These are phyloP conservation scores for Boeremia exigua DNA, from an alignment of 2,329 filamentous ascomycete species.

Conservation along the genomic window DNA sequence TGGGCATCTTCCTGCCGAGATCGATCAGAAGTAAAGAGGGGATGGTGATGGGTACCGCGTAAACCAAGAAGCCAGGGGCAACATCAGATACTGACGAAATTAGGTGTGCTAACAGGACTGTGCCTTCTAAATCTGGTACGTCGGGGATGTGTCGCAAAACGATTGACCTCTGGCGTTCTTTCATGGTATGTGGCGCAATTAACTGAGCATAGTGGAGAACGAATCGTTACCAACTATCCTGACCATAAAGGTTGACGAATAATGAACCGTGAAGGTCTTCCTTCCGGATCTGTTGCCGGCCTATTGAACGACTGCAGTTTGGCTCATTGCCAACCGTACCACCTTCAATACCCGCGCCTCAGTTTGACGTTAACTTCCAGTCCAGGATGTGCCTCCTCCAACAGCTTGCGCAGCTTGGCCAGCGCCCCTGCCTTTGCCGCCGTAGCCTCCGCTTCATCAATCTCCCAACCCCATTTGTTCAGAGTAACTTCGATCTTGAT, in stretches of 20 bases:
- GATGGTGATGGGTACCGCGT: slow-evolving; percentile 10
- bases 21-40: slow-evolving; percentile 7
- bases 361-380: neutral
- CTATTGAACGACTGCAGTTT: neutral
- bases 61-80: neutral
- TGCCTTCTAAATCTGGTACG: neutral
- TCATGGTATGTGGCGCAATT: too few species aligned
- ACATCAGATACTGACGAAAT: too few species aligned
- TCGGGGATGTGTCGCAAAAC: too few species aligned
- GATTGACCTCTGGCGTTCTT: too few species aligned
- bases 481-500: slow-evolving; percentile 7
- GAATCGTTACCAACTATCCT: too few species aligned
- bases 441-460: neutral
- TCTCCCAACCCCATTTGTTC: slow-evolving; percentile 4
- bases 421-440: neutral
- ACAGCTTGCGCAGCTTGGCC: neutral
- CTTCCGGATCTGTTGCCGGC: too few species aligned
- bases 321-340: neutral
- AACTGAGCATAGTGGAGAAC: too few species aligned
- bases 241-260: too few species aligned
- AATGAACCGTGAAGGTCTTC: too few species aligned
- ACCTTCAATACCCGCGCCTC: slow-evolving; percentile 3
- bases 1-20: slow-evolving; percentile 1
- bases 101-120: too few species aligned
- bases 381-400: slow-evolving; percentile 4